Base-by-base conservation (phyloP, 2,329 filamentous ascomycete species). In the Pezicula rhizophila region DNA sequence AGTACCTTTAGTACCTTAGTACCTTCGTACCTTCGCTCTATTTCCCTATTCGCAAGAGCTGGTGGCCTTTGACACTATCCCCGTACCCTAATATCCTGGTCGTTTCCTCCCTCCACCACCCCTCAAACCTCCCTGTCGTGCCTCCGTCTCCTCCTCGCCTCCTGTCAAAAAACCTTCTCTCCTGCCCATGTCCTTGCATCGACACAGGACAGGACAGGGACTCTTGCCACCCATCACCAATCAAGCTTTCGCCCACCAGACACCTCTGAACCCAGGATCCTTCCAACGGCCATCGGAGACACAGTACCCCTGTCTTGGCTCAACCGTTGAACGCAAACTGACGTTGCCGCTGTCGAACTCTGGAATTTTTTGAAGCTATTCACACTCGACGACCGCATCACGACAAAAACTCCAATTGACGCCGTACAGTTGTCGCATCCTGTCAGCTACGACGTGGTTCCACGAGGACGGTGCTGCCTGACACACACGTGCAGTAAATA, bases 231-330 rank as follows among this genome's bases (percentile, higher is more conserved):
- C 14, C 34, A 42, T 42, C 14, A 8, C 48, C 52, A 48, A 53
- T 51, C 52, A 54, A 54, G 48, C 51, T 52, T 56, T 56, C 47
- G 37, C 48, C 54, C 42, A 44, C 52, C 33, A n/a, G 35, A 35
- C 43, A 23, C 42, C 11, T 8, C 8, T 15, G 7, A 23, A 15
- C 4, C 57, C 44, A 57, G 55, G 55, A 56, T 57, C 49, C 23
- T 25, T 33, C 38, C 48, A 48, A 52, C 50, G 50, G 52, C 46
- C 40, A 23, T 12, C 46, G 39, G 42, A 39, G 45, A 47, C 37
- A 52, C 52, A 52, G 40, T 55, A 59, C 55, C 57, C 57, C 56
- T 58, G 56, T 51, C 49, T 51, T 53, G 56, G 54, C 39, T 33
- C 26, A 39, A 54, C 54, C 56, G 54, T 59, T 59, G 57, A 52